Evolutionary conservation across 169 alveolate genomes (phyloP).

Genomic region (Plasmodium chabaudi): DNA sequence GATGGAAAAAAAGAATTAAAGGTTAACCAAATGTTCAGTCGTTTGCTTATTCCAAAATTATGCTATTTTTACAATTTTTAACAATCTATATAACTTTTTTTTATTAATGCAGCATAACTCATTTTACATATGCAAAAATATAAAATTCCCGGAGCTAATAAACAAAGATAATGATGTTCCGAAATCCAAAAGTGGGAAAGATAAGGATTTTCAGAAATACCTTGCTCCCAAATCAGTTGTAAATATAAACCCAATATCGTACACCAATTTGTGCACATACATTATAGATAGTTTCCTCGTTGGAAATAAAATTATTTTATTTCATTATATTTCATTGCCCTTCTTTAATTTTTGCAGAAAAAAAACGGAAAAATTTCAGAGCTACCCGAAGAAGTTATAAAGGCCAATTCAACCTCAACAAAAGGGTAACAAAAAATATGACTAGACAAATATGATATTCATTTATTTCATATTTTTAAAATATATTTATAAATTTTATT

Average conservation of each 20-base stretch:
- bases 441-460: background rate
- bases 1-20: constrained; percentile 28
- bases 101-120: constrained; percentile 18
- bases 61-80: background rate
- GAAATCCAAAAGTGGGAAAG: constrained; percentile 1
- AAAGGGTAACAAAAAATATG: constrained; percentile 22
- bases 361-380: constrained; percentile 17
- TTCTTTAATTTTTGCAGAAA: constrained; percentile 13
- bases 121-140: constrained; percentile 44
- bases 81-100: too few species aligned
- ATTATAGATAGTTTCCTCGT: background rate
- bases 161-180: background rate
- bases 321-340: background rate
- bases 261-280: background rate
- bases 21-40: background rate
- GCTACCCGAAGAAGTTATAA: constrained; percentile 26
- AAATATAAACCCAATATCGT: background rate
- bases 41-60: background rate
- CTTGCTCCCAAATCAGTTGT: constrained; percentile 4
- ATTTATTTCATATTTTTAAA: too few species aligned
- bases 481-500: background rate
- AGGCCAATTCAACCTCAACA: constrained; percentile 26
- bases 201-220: constrained; percentile 21
- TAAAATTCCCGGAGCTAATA: constrained; percentile 57
- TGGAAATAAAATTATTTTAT: background rate